Evolutionary conservation across 2,329 filamentous ascomycete species (phyloP), one percentile per base, ranked within the genome.

Genomic region (Botrytis sinoallii): DNA sequence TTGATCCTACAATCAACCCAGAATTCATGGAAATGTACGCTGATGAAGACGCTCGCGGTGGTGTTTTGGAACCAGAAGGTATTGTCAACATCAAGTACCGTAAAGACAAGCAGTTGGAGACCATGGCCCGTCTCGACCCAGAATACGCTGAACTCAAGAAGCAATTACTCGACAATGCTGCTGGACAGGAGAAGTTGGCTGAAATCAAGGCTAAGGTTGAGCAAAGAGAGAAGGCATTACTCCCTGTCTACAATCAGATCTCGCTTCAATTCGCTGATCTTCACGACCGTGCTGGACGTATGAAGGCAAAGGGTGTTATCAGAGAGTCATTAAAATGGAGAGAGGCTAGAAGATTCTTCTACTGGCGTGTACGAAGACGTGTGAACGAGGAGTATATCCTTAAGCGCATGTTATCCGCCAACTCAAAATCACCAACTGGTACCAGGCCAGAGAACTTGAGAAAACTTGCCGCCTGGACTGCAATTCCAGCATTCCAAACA

Each of bases 11-110:
- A 77, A 99, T 99, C 87, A 98, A 99, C 87, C 91, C 94, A 29
- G 90, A 93, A 65, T 92, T 90, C 81, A 99, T 99, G 96, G 96
- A 99, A 85, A 99, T 99, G 96, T 99, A 99, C 83, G 96, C 96
- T 73, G 96, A 99, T 81, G 91, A 93, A 77, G 95, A 99, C 78
- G 88, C 96, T 73, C 96, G 96, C 75, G 96, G 95, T 85, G 96
- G 96, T 91, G 95, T 99, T 66, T 89, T 99, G 76, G 96, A 99
- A 84, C 96, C 96, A 12, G 96, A 99, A 83, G 96, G 96, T 86
- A 98, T 98, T 81, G 91, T 99, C 73, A 94, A 94, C 83, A 98
- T 99, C 90, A 99, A 98, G 86, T 99, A 95, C 88, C 93, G 94
- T 82, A 95, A 93, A 84, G 95, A 99, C 81, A 97, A 95, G 86